Evolutionary conservation across 2,329 filamentous ascomycete genomes (phyloP), one percentile per base, ranked within the genome.

Genomic region (Pseudogymnoascus sp.): DNA sequence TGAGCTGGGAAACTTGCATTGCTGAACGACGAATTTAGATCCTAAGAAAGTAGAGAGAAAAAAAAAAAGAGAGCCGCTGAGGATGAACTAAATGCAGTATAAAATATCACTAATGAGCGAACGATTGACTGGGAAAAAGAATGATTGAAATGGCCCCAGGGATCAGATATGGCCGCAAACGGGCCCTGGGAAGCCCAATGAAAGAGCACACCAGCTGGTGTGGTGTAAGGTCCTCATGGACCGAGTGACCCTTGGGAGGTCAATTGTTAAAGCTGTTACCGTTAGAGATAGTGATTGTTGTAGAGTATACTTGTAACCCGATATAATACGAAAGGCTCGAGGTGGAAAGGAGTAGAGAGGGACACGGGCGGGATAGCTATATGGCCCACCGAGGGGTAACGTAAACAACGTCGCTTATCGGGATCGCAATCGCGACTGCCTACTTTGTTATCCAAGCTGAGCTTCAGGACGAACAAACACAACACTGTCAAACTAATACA

Each of bases 191-290:
- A 18, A 33, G 28, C 49, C 28, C 28, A 55, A 21, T 55, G 16
- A 55, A 55, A 55, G 49, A 55, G 49, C 49, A 55, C 49, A 55
- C 49, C 49, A 55, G 49, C 49, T 33, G 49, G 49, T 55, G 49
- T 55, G 49, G 11, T 55, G 49, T 28, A 55, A 55, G 49, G 49
- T 33, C 28, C n/a, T 55, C 49, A 35, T 55, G 49, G 49, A 33
- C 49, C 49, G 21, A 55, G 12, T 55, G 49, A 55, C 49, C 49
- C 5, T 55, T 55, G 21, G 28, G n/a, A 55, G 28, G 49, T 55
- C 49, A 55, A 55, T 55, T 33, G 16, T 21, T 33, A 3, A 55
- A 55, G 28, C 49, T n/a, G 49, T 55, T 55, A 55, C 49, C 28
- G 49, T 55, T 55, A 55, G 49, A 33, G 49, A 55, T 55, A 55